phyloP scores from a whole-genome alignment of 2,329 filamentous ascomycete genomes.

The Fusarium mexicanum region DNA sequence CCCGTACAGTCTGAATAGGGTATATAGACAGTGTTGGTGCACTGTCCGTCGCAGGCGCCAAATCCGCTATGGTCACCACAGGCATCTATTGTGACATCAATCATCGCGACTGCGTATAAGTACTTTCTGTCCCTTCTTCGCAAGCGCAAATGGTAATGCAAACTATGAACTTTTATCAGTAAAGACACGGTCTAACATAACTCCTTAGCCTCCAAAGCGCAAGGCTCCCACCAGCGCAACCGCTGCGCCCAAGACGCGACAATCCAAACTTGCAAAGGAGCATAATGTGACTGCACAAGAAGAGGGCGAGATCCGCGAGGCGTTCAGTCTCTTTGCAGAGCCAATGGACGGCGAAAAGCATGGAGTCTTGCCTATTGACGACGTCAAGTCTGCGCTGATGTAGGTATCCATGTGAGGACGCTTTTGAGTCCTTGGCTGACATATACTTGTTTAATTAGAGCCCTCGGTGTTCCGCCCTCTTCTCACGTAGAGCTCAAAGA shows the following conservation, averaged over 20 bases:
- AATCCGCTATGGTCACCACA: conserved; percentile 18
- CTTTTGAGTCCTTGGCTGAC: not conserved
- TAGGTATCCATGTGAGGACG: conserved; percentile 53
- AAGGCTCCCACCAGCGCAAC: conserved; percentile 50
- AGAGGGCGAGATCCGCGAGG: conserved; percentile 90
- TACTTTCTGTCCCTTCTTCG: not conserved
- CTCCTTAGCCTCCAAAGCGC: conserved; percentile 62
- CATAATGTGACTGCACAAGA: conserved; percentile 85
- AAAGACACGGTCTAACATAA: not conserved
- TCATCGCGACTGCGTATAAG: conserved; percentile 17
- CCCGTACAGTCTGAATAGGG: conserved; percentile 23
- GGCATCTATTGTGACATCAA: conserved; percentile 33
- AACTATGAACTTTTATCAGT: fast-evolving
- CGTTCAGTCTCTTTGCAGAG: conserved; percentile 83
- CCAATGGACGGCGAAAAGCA: conserved; percentile 77
- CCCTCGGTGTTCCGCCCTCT: conserved; percentile 78
- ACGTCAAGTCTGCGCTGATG: conserved; percentile 78
- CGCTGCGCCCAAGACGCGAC: conserved; percentile 58
- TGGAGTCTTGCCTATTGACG: conserved; percentile 72
- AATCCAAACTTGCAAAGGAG: conserved; percentile 91
- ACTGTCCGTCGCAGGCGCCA: conserved; percentile 23
- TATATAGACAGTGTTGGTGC: fast-evolving
- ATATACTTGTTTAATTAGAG: conserved; percentile 58
- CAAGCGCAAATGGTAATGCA: conserved; percentile 31
- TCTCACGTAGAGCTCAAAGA: conserved; percentile 74